Evolutionary conservation across 2,329 filamentous ascomycete genomes (phyloP).

Genomic region (Colletotrichum magnum): DNA sequence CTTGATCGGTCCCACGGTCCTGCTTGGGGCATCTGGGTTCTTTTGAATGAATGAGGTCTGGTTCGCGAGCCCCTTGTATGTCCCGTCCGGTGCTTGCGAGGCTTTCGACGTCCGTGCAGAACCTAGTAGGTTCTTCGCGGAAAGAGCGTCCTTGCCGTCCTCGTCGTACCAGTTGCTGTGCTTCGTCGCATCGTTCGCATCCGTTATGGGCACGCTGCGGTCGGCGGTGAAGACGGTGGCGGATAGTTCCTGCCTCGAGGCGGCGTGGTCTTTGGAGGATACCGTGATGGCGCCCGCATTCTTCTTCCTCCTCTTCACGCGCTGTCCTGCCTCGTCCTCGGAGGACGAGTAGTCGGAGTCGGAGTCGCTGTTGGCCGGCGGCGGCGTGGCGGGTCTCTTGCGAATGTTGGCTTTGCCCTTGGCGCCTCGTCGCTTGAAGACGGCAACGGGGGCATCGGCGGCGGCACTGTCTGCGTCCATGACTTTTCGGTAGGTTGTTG

Average conservation of each 20-base stretch:
- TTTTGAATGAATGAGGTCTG: slow-evolving; percentile 83
- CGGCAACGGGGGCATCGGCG: slow-evolving; percentile 66
- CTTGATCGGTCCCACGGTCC: slow-evolving; percentile 87
- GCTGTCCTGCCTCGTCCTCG: slow-evolving; percentile 82
- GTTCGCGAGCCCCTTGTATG: slow-evolving; percentile 82
- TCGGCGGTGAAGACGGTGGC: slow-evolving; percentile 73
- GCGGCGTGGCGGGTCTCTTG: slow-evolving; percentile 85
- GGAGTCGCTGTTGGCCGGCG: slow-evolving; percentile 74
- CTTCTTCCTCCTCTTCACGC: slow-evolving; percentile 84
- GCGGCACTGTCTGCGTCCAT: slow-evolving; percentile 41
- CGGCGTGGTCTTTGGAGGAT: slow-evolving; percentile 65
- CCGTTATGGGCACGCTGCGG: slow-evolving; percentile 72
- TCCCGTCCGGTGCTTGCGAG: slow-evolving; percentile 67
- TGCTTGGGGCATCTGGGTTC: slow-evolving; percentile 80
- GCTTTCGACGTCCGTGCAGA: slow-evolving; percentile 60
- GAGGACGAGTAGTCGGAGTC: slow-evolving; percentile 78
- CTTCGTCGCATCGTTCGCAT: slow-evolving; percentile 90
- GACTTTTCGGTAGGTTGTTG: slow-evolving; percentile 2
- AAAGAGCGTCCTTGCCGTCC: slow-evolving; percentile 62
- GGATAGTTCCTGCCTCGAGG: slow-evolving; percentile 58
- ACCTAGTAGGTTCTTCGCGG: slow-evolving; percentile 70
- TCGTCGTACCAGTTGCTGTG: slow-evolving; percentile 92
- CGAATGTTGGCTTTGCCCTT: slow-evolving; percentile 84
- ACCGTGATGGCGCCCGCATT: slow-evolving; percentile 76
- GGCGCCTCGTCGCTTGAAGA: slow-evolving; percentile 89